Evolutionary conservation across 768 basidiomycete species (phyloP).

Genomic region (Arthromyces matolae): DNA sequence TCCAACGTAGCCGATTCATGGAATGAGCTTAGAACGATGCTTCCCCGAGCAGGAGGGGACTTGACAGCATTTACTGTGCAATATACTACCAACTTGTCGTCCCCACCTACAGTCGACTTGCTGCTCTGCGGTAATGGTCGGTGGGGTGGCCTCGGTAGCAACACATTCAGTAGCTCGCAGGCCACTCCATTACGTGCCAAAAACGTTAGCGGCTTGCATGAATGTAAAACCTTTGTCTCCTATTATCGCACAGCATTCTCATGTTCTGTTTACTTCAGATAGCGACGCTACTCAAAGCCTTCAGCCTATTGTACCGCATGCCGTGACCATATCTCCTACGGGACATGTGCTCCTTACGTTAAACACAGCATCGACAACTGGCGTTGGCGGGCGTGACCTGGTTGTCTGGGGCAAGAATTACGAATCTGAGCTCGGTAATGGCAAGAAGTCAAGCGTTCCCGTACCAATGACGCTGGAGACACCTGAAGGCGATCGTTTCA

Average conservation of each 20-base stretch:
- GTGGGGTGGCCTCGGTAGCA: constrained; percentile 74
- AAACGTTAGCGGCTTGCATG: constrained; percentile 77
- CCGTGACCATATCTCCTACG: constrained; percentile 64
- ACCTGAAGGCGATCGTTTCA: constrained; percentile 53
- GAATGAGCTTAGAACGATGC: too few species aligned
- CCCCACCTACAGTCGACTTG: constrained; percentile 37
- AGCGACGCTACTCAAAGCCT: constrained; percentile 59
- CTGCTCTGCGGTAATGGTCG: constrained; percentile 83
- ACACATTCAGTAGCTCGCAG: constrained; percentile 65
- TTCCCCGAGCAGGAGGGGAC: constrained; percentile 74
- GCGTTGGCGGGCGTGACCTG: constrained; percentile 61
- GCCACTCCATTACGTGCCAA: constrained; percentile 69
- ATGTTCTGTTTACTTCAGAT: constrained; percentile 38
- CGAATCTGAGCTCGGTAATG: constrained; percentile 73
- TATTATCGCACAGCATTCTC: neutral
- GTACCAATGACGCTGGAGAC: constrained; percentile 50
- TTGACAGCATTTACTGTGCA: constrained; percentile 76
- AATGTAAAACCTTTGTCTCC: constrained; percentile 51
- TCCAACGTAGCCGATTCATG: neutral
- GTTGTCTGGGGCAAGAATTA: constrained; percentile 72
- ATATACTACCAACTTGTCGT: constrained; percentile 27
- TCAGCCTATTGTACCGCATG: constrained; percentile 59
- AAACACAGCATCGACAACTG: constrained; percentile 50
- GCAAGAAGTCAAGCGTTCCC: constrained; percentile 57
- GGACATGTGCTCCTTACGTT: constrained; percentile 77